Base-by-base conservation (phyloP, 176 grass and related monocot genomes). In the Phoenix roebelenii region DNA sequence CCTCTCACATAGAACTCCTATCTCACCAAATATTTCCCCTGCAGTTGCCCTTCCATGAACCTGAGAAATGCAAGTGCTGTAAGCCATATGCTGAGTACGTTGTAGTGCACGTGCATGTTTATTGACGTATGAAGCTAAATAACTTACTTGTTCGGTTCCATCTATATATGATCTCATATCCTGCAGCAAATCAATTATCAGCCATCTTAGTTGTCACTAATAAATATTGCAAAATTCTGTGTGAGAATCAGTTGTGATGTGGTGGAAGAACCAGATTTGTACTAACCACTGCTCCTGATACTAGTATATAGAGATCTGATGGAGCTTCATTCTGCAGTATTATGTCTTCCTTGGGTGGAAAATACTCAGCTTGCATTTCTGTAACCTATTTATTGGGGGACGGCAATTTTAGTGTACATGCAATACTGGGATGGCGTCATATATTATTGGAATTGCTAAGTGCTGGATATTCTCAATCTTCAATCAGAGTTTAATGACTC, bases 71-170 rank as follows among this genome's bases (percentile, higher is more conserved):
- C 35, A 3, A 44, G 2, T 44, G 35, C 1, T 10, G 35, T 44
- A 44, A 44, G 35, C 35, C 35, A 44, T 44, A 12, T 44, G 35
- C 32, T 35, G 32, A 35, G 32, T 44, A 12, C 12, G 35, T 44
- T 44, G 10, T 44, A 3, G 35, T 44, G 35, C 10, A 44, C 2
- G 3, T 44, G 35, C 35, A 44, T 12, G 9, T 44, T 44, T 14
- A 12, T 44, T 10, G 35, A 44, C 14, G 35, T 14, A 44, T 44
- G 22, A 22, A 55, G 10, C 20, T 55, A 22, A 55, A 5, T 18
- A 16, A 55, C 10, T 61, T 57, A 85, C 86, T 78, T 79, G 71
- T 51, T 85, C 72, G 48, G 65, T 58, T 63, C 49, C 82, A 70
- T 90, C 71, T 17, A 66, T 44, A 59, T 70, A 79, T 55, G 52